phyloP scores from a whole-genome alignment of 2,329 filamentous ascomycete species.

The Didymella arachidicola region DNA sequence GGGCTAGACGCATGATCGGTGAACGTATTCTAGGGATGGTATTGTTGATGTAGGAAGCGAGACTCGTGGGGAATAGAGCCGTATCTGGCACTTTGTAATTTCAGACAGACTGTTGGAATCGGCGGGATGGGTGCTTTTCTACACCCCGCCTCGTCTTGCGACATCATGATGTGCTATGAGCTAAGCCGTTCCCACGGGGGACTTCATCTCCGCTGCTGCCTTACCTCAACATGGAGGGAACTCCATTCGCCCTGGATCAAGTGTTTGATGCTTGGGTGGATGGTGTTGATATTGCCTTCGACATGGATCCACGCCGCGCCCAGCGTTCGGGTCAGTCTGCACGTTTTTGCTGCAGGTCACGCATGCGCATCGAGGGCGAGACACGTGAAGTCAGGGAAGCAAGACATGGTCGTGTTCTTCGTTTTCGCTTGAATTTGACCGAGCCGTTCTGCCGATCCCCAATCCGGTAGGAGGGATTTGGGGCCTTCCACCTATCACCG shows the following conservation, averaged over 20 bases:
- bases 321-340: not conserved
- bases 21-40: not conserved
- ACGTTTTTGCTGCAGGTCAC: not conserved
- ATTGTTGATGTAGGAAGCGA: not conserved
- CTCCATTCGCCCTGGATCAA: constrained; percentile 2
- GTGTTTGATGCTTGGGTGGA: not conserved
- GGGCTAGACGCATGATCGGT: constrained; percentile 17
- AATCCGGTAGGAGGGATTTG: not conserved
- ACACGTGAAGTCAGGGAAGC: not conserved
- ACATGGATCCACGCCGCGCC: constrained; percentile 15
- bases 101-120: not conserved
- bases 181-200: constrained; percentile 1
- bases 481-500: constrained; percentile 12
- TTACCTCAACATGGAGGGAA: not conserved
- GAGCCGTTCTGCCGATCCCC: constrained; percentile 14
- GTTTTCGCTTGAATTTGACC: constrained; percentile 17
- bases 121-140: constrained; percentile 2
- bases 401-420: not conserved
- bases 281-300: constrained; percentile 17
- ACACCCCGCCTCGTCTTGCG: constrained; percentile 3
- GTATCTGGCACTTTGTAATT: not conserved
- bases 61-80: not conserved
- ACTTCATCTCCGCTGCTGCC: constrained; percentile 3
- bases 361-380: not conserved
- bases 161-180: constrained; percentile 10